phyloP scores from a whole-genome alignment of 2,329 filamentous ascomycete genomes.

The Allantophomopsis cytisporea region DNA sequence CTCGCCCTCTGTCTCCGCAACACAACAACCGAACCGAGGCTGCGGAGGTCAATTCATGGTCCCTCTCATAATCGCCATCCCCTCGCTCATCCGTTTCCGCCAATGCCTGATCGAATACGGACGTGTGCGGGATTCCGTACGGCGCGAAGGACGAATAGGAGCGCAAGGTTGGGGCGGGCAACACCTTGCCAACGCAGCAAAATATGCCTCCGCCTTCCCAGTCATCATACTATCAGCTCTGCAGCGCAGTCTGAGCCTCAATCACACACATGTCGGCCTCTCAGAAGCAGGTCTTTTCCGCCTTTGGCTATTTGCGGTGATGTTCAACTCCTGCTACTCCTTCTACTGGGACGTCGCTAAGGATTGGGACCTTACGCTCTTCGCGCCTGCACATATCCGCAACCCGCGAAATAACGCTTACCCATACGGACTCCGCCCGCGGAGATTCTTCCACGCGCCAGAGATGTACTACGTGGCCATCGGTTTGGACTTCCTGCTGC shows the following conservation, averaged over 20 bases:
- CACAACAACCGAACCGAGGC: conserved; percentile 63
- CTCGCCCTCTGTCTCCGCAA: conserved; percentile 55
- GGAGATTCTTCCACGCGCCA: conserved; percentile 58
- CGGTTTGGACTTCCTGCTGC: conserved; percentile 61
- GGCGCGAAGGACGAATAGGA: conserved; percentile 25
- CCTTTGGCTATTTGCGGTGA: conserved; percentile 57
- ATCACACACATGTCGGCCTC: conserved; percentile 19
- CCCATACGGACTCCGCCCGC: conserved; percentile 63
- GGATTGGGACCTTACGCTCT: conserved; percentile 90
- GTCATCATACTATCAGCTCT: conserved; percentile 72
- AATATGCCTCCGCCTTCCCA: conserved; percentile 89
- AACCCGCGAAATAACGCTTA: no score
- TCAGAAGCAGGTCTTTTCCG: conserved; percentile 32
- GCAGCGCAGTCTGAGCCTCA: conserved; percentile 44
- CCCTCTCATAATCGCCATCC: conserved; percentile 71
- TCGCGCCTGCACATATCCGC: conserved; percentile 44
- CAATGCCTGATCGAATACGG: conserved; percentile 86
- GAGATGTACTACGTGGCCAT: conserved; percentile 76
- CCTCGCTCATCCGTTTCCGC: conserved; percentile 73
- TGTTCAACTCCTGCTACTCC: conserved; percentile 82
- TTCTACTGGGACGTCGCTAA: conserved; percentile 97
- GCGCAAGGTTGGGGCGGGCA: conserved; percentile 64
- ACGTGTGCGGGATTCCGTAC: conserved; percentile 49
- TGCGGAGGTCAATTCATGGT: conserved; percentile 73
- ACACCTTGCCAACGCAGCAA: conserved; percentile 85